Conservation (phyloP, 345 rosid genomes). For the Leavenworthia alabamica region DNA sequence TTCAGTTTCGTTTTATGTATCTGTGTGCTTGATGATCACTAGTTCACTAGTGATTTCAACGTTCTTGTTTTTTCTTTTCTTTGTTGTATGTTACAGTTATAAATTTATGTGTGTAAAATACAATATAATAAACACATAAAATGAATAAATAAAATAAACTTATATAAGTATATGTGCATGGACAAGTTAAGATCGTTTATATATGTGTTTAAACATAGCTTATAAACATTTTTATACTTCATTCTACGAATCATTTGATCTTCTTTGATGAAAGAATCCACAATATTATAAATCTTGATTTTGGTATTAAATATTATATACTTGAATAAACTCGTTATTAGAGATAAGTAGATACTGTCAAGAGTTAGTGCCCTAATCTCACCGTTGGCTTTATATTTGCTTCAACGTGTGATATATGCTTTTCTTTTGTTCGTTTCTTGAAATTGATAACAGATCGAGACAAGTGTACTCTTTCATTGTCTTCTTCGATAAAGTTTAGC, state of each 20-base stretch:
- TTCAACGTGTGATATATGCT: not conserved
- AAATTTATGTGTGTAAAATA: not conserved
- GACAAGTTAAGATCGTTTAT: not conserved
- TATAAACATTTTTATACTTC: not conserved
- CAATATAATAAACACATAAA: not conserved
- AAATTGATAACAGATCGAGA: not conserved
- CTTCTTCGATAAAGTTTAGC: not conserved
- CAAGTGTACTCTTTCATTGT: not conserved
- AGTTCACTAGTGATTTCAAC: not conserved
- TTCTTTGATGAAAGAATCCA: conserved; percentile 65
- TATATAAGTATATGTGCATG: not conserved
- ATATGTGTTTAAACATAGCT: too few species aligned
- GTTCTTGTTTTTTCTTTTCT: not conserved
- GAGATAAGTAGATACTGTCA: not conserved
- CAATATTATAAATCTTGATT: conserved; percentile 31
- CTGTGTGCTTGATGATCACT: not conserved
- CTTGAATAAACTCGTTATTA: not conserved
- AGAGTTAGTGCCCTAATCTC: not conserved
- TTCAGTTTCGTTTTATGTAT: not conserved
- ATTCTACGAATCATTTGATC: too few species aligned
- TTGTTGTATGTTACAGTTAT: not conserved
- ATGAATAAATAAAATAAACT: not conserved
- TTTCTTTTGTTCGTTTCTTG: not conserved
- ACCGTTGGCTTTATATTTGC: not conserved
- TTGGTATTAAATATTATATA: not conserved